Percentiles rank a stretch among this genome's conserved stretches.
phyloP scores from a whole-genome alignment of 805 yeast genomes.

The Myxozyma melibiosi region DNA sequence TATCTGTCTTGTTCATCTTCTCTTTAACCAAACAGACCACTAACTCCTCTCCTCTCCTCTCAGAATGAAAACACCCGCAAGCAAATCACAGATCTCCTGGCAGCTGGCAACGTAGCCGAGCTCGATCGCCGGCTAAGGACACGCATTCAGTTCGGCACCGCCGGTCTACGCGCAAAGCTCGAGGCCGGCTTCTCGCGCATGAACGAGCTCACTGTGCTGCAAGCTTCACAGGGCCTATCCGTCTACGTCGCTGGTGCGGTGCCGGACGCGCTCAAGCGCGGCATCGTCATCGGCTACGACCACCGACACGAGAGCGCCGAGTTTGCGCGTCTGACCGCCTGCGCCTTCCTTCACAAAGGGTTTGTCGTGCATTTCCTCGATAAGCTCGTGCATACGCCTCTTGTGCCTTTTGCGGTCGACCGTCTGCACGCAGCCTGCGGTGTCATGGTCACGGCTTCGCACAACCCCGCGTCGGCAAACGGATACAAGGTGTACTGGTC shows the following conservation, averaged over 20 bases:
- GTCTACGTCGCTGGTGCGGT: conserved; percentile 40
- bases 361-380: conserved; percentile 60
- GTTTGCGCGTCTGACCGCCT: conserved; percentile 78
- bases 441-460: conserved; percentile 91
- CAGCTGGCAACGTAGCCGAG: conserved; percentile 45
- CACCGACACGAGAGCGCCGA: conserved; percentile 79
- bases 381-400: conserved; percentile 70
- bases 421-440: conserved; percentile 68
- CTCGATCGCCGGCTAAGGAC: conserved; percentile 55
- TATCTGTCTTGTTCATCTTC: too few species aligned
- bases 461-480: conserved; percentile 61
- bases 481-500: conserved; percentile 93
- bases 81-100: conserved; percentile 55
- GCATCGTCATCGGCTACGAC: conserved; percentile 85
- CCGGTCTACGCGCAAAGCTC: conserved; percentile 77
- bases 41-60: background rate
- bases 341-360: conserved; percentile 69
- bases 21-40: too few species aligned
- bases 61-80: conserved; percentile 51
- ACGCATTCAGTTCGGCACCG: conserved; percentile 79
- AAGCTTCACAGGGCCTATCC: conserved; percentile 71
- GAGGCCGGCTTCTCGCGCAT: conserved; percentile 86
- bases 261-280: conserved; percentile 41
- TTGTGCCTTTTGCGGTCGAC: conserved; percentile 87
- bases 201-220: conserved; percentile 86